phyloP scores from a whole-genome alignment of 2,329 filamentous ascomycete genomes.

The Ilyonectria sp. region DNA sequence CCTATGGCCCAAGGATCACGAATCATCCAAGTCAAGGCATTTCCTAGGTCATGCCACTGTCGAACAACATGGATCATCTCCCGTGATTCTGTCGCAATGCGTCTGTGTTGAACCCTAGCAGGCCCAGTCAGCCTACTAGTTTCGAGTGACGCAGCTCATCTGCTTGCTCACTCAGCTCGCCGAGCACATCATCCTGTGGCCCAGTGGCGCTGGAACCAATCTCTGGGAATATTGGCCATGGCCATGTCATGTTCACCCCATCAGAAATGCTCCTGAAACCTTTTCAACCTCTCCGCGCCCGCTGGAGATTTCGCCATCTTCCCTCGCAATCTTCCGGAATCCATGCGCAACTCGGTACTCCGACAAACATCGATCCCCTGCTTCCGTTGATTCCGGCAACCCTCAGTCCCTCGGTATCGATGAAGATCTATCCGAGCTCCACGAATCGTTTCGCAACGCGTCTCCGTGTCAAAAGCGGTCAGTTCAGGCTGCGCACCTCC shows the following conservation, averaged over 20 bases:
- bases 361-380: slow-evolving; percentile 1
- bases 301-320: slow-evolving; percentile 21
- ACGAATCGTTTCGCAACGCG: slow-evolving; percentile 12
- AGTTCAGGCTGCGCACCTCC: slow-evolving; percentile 3
- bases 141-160: slow-evolving; percentile 27
- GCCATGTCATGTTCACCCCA: slow-evolving; percentile 22
- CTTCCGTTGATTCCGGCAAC: slow-evolving; percentile 26
- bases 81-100: slow-evolving; percentile 27
- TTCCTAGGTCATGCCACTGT: slow-evolving; percentile 16
- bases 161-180: slow-evolving; percentile 37
- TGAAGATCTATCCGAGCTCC: slow-evolving; percentile 6
- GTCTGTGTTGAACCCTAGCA: slow-evolving; percentile 14
- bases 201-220: slow-evolving; percentile 37
- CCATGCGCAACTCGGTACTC: slow-evolving; percentile 24
- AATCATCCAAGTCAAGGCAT: slow-evolving; percentile 21
- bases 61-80: slow-evolving; percentile 14
- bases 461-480: slow-evolving; percentile 19
- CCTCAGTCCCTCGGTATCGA: slow-evolving; percentile 5
- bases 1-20: slow-evolving; percentile 11
- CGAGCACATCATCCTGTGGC: slow-evolving; percentile 43
- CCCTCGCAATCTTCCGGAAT: slow-evolving; percentile 23
- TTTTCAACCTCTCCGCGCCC: slow-evolving; percentile 19
- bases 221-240: slow-evolving; percentile 30
- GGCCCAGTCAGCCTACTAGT: neutral
- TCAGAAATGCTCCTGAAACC: slow-evolving; percentile 16